Percentiles rank a stretch among this genome's conserved stretches.
Conservation (phyloP, 768 basidiomycete genomes). For the Leccinum broughii region DNA sequence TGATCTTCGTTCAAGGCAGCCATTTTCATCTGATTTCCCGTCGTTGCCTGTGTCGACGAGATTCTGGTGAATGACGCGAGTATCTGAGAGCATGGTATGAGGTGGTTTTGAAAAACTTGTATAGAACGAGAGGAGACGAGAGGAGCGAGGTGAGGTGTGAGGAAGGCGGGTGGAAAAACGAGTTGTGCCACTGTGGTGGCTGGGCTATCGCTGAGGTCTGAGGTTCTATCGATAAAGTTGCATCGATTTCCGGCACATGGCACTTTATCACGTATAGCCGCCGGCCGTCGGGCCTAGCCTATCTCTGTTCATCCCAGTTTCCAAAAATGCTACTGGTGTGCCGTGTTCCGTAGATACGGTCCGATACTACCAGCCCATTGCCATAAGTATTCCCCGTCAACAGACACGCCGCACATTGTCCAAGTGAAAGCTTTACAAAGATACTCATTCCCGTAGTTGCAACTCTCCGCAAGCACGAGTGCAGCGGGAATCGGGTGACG, state of each 20-base stretch:
- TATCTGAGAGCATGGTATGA: not conserved
- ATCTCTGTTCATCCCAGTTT: not conserved
- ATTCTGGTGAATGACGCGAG: constrained; percentile 25
- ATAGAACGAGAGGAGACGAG: constrained; percentile 7
- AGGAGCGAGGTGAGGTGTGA: constrained; percentile 1
- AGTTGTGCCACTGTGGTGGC: not conserved
- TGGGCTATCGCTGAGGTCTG: not conserved
- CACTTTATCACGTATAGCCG: not conserved
- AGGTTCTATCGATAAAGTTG: not conserved
- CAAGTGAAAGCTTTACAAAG: not conserved
- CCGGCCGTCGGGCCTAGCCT: not conserved
- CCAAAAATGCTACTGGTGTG: not conserved
- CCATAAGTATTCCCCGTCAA: not conserved
- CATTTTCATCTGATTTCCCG: constrained; percentile 25
- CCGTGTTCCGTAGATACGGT: not conserved
- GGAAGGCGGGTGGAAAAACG: constrained; percentile 8
- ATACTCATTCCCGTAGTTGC: not conserved
- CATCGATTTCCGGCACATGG: constrained; percentile 1
- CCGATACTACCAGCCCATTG: not conserved
- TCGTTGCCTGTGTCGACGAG: constrained; percentile 28
- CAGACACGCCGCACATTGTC: not conserved
- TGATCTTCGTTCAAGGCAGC: constrained; percentile 26
- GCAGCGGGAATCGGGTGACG: too few relatives aligned
- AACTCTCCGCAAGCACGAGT: not conserved
- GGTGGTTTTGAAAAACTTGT: not conserved